phyloP scores from a whole-genome alignment of 129 eudicot species.

The Smallanthus sonchifolius region DNA sequence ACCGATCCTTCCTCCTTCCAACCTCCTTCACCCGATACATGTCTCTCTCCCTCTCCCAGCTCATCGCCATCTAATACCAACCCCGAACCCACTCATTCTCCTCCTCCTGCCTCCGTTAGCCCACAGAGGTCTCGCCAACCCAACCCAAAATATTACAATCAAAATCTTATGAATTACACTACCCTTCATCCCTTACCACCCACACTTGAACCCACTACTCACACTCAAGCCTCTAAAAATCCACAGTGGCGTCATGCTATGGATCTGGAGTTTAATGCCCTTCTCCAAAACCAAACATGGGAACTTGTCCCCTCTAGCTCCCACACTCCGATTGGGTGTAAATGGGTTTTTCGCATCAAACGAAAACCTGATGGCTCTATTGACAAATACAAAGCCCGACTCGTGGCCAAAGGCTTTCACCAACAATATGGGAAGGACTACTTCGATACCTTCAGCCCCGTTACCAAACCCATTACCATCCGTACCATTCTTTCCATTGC shows the following conservation, averaged over 20 bases:
- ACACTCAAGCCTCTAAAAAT: not conserved
- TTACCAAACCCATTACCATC: no score
- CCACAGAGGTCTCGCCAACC: not conserved
- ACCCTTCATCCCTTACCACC: not conserved
- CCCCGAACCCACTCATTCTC: not conserved
- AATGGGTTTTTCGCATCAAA: not conserved
- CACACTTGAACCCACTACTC: no score
- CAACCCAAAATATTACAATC: not conserved
- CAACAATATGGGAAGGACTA: no score
- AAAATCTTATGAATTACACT: not conserved
- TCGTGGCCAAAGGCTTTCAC: no score
- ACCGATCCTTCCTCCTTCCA: not conserved
- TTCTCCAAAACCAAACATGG: conserved; percentile 2
- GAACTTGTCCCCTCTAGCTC: not conserved
- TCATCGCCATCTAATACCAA: not conserved
- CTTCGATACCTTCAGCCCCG: no score
- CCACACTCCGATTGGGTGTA: not conserved
- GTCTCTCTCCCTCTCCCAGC: not conserved
- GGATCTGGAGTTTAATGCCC: not conserved
- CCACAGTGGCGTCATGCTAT: not conserved
- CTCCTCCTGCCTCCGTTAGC: not conserved
- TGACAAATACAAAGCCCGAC: no score
- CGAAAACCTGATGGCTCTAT: no score
- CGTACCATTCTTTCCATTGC: no score
- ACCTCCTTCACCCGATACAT: not conserved